Base-by-base conservation (phyloP, 1,139 yeast species). In the Pichia sp. region DNA sequence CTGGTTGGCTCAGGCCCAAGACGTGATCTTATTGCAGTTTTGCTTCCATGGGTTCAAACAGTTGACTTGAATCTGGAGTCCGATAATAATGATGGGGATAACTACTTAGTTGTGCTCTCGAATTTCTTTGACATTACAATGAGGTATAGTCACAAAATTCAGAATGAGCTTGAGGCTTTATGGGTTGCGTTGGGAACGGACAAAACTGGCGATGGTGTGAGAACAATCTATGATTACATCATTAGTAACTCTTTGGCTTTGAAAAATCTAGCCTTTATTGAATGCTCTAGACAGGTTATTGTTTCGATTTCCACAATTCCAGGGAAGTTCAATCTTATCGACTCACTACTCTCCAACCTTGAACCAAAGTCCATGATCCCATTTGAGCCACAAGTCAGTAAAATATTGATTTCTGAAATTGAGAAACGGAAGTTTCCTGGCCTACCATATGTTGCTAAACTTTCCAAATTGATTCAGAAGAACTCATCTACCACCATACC, bases 181-280 rank as follows among this genome's bases (percentile, higher is more conserved):
- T 93, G 99, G 99, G 86, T 84, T 4, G 93, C 96, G 0, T 64
- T 91, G 26, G 95, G 94, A 2, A 76, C 76, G 37, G 81, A 80
- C 5, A 65, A 67, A n/a, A 72, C 73, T 26, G 69, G 77, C 10
- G 38, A 37, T 21, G 88, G 91, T 51, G 79, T 81, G 25, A 78
- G 78, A 39, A 76, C 74, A 8, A 82, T 87, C 15, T 60, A 85
- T 49, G 84, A 79, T 32, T 91, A 76, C 51, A 65, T 87, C 27
- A 66, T 86, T 34, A 68, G 67, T 22, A 75, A 78, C 30, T 80
- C 95, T 30, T 64, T 88, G 38, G 77, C 77, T 30, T 67, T 82
- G 37, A 74, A 84, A 44, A 85, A 80, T 47, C 74, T 93, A 0
- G 60, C 66, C 1, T 83, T 88, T 59, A 91, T 91, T 23, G 83